Conservation (phyloP, 129 eudicot genomes). For the Oenanthe sinensis region DNA sequence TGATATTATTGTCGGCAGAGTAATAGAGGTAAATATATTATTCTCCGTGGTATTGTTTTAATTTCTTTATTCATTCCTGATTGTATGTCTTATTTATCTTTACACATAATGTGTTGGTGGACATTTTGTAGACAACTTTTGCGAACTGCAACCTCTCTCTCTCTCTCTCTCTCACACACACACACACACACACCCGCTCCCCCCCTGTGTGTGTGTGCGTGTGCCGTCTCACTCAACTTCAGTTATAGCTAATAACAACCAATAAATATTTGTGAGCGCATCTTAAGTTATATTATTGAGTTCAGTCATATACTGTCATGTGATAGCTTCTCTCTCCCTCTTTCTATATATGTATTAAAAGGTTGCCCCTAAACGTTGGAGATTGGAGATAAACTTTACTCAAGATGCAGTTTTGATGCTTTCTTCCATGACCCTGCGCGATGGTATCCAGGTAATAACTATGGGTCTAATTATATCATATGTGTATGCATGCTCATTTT, state of each 20-base stretch:
- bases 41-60: not conserved
- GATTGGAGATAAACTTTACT: conserved; percentile 78
- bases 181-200: too few relatives aligned
- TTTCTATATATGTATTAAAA: conserved; percentile 2
- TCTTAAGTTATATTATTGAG: not conserved
- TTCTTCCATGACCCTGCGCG: conserved; percentile 87
- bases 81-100: not conserved
- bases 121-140: not conserved
- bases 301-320: not conserved
- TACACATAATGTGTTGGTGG: not conserved
- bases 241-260: too few relatives aligned
- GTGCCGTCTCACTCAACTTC: too few relatives aligned
- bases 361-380: conserved; percentile 98
- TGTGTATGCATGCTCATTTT: not conserved
- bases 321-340: not conserved
- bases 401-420: conserved; percentile 97
- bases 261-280: not conserved
- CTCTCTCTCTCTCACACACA: too few relatives aligned
- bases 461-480: not conserved
- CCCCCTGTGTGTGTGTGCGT: too few relatives aligned
- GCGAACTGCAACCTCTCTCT: not conserved
- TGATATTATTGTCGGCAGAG: conserved; percentile 89
- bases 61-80: not conserved
- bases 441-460: conserved; percentile 72
- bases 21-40: conserved; percentile 51